Conservation (phyloP, 345 rosid species). For the Limnanthes douglasii region DNA sequence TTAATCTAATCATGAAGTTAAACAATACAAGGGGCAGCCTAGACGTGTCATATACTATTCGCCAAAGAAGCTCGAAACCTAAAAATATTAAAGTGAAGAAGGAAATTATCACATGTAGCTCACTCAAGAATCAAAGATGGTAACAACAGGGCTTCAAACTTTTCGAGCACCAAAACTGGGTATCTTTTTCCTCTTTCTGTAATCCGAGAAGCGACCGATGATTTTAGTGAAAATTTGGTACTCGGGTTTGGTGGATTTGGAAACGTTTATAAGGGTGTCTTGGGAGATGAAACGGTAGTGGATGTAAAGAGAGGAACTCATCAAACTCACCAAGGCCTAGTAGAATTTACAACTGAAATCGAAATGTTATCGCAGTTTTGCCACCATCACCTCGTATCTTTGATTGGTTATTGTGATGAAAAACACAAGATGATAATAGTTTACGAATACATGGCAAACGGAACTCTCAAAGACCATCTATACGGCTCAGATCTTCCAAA, state of each 20-base stretch:
- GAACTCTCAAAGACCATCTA: constrained; percentile 46
- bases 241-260: constrained; percentile 68
- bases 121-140: too few relatives aligned
- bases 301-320: constrained; percentile 57
- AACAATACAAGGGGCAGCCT: too few relatives aligned
- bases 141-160: too few relatives aligned
- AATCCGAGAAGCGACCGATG: constrained; percentile 42
- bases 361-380: constrained; percentile 60
- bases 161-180: constrained; percentile 37
- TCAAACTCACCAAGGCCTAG: constrained; percentile 36
- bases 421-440: constrained; percentile 50
- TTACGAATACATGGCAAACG: constrained; percentile 59
- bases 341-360: constrained; percentile 49
- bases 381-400: constrained; percentile 57
- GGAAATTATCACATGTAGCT: too few relatives aligned
- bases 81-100: too few relatives aligned
- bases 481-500: constrained; percentile 25
- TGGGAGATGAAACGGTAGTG: constrained; percentile 32
- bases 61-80: too few relatives aligned
- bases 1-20: too few relatives aligned
- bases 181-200: constrained; percentile 33
- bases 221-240: constrained; percentile 31
- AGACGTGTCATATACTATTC: too few relatives aligned
- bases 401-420: constrained; percentile 54
- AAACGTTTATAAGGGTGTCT: constrained; percentile 44